phyloP scores from a whole-genome alignment of 371 early-diverging fungal species.

The Mortierella sp. region DNA sequence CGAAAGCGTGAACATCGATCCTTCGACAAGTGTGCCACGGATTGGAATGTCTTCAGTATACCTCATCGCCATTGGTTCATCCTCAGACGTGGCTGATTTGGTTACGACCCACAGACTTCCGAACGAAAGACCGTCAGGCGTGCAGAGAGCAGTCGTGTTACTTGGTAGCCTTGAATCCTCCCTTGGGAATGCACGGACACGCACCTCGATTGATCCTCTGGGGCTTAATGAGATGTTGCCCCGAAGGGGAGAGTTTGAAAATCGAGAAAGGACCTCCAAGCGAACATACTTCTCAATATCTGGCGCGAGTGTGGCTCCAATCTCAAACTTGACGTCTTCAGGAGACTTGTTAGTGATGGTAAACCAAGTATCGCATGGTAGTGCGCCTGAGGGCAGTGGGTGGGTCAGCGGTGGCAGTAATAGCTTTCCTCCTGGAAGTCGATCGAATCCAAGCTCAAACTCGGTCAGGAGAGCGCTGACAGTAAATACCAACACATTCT shows the following conservation, averaged over 20 bases:
- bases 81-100: conserved; percentile 51
- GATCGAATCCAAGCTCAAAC: conserved; percentile 83
- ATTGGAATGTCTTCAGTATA: conserved; percentile 75
- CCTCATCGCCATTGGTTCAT: conserved; percentile 36
- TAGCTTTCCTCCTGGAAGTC: conserved; percentile 72
- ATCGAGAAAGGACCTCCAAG: conserved; percentile 82
- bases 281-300: conserved; percentile 70
- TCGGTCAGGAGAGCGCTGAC: conserved; percentile 73
- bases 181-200: conserved; percentile 75
- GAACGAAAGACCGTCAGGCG: conserved; percentile 65
- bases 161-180: conserved; percentile 69
- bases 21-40: conserved; percentile 73
- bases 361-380: conserved; percentile 88
- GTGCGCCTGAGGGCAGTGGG: conserved; percentile 65
- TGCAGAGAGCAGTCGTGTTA: conserved; percentile 64
- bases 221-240: conserved; percentile 78
- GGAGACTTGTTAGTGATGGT: conserved; percentile 78
- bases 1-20: conserved; percentile 71
- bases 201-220: conserved; percentile 77
- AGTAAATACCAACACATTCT: conserved; percentile 63
- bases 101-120: conserved; percentile 73
- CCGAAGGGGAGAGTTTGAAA: conserved; percentile 83
- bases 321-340: conserved; percentile 83
- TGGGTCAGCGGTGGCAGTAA: conserved; percentile 78
- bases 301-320: conserved; percentile 70